Evolutionary conservation across 2,329 filamentous ascomycete species (phyloP).

Genomic region (Coccinonectria pachysandricola): DNA sequence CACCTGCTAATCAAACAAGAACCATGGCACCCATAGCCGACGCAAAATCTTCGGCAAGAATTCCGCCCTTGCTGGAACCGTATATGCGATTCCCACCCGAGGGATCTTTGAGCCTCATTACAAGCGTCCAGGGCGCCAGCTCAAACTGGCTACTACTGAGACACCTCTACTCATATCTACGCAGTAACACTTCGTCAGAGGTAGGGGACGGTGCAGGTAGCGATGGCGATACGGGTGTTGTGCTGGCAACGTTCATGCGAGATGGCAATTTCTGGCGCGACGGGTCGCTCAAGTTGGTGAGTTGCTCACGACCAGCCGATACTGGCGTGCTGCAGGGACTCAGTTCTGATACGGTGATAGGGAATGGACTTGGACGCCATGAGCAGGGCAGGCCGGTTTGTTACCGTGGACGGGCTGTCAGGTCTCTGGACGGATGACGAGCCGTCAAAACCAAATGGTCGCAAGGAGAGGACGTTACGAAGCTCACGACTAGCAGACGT

Average conservation of each 20-base stretch:
- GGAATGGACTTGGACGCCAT: constrained; percentile 61
- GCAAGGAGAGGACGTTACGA: constrained; percentile 18
- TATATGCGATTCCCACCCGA: constrained; percentile 50
- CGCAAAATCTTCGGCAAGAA: constrained; percentile 32
- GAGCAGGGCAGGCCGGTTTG: constrained; percentile 47
- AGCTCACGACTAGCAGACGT: constrained; percentile 27
- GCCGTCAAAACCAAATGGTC: background rate
- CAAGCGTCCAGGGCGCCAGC: constrained; percentile 53
- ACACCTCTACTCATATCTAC: constrained; percentile 40
- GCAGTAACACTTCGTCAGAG: constrained; percentile 14
- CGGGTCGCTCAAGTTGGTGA: constrained; percentile 56
- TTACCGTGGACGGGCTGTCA: constrained; percentile 66
- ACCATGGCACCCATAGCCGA: background rate
- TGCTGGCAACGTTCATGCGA: constrained; percentile 76
- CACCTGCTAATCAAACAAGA: too few species aligned
- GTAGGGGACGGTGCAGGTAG: constrained; percentile 9
- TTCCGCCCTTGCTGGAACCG: constrained; percentile 54
- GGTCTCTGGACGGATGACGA: constrained; percentile 35
- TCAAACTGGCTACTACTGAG: constrained; percentile 57
- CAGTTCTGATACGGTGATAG: too few species aligned
- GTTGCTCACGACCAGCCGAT: too few species aligned
- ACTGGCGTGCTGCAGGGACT: too few species aligned
- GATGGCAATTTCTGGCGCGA: constrained; percentile 71
- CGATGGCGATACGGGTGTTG: constrained; percentile 38
- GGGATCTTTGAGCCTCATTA: constrained; percentile 54